These are phyloP conservation scores for Ogataea pilisensis DNA, from an alignment of 805 yeast species.

Conservation along the genomic window DNA sequence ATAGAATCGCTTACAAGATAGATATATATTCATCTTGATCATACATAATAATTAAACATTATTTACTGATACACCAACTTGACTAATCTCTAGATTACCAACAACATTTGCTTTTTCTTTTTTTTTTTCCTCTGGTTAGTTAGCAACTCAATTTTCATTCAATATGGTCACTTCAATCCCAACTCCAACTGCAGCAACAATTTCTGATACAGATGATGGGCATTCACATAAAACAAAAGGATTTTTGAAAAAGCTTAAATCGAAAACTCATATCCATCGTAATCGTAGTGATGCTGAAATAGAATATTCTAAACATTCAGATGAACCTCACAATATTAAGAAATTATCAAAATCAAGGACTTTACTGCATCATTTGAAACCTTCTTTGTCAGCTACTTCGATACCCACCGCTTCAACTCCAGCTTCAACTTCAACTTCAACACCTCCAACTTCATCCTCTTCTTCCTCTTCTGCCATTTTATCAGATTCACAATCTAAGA, in stretches of 20 bases:
- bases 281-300: background rate
- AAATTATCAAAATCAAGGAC: background rate
- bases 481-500: background rate
- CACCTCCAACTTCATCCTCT: background rate
- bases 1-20: too few species aligned
- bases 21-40: too few species aligned
- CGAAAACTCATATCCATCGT: constrained; percentile 11
- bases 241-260: constrained; percentile 12
- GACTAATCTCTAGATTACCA: too few species aligned
- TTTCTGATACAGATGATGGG: constrained; percentile 1
- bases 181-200: background rate
- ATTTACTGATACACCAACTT: too few species aligned
- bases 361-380: background rate
- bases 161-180: background rate
- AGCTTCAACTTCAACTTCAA: background rate
- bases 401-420: background rate
- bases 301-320: background rate
- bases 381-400: background rate
- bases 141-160: background rate
- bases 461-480: too few species aligned
- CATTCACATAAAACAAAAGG: constrained; percentile 6
- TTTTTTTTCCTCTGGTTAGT: background rate
- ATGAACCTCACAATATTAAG: background rate
- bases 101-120: too few species aligned
- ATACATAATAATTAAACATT: too few species aligned